A percentile compares a stretch with the other conserved stretches of the same genome.
phyloP scores from a whole-genome alignment of 1,284 basidiomycete genomes.

The Malassezia japonica region DNA sequence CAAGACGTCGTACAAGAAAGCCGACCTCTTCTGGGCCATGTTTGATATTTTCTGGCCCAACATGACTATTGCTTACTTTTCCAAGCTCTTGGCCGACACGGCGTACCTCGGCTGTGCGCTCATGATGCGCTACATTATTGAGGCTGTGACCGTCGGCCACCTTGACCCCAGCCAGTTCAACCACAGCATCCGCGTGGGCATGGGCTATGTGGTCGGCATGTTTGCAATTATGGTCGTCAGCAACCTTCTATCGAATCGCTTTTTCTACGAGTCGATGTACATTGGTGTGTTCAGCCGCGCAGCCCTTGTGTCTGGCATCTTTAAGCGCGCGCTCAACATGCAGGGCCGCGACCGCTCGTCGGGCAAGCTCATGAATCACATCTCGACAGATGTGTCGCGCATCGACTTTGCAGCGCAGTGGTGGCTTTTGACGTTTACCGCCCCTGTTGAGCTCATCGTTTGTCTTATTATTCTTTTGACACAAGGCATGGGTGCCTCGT shows the following conservation, averaged over 20 bases:
- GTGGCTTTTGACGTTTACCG: slow-evolving; percentile 65
- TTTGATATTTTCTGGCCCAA: slow-evolving; percentile 68
- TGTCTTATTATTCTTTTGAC: slow-evolving; percentile 59
- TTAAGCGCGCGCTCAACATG: slow-evolving; percentile 66
- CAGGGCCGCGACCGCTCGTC: slow-evolving; percentile 69
- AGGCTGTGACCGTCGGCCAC: slow-evolving; percentile 31
- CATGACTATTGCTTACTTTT: slow-evolving; percentile 37
- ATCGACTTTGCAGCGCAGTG: slow-evolving; percentile 81
- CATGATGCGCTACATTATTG: too few relatives aligned
- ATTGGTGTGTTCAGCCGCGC: slow-evolving; percentile 63
- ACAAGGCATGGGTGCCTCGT: slow-evolving; percentile 67
- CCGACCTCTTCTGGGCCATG: slow-evolving; percentile 65
- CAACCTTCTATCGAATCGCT: slow-evolving; percentile 56
- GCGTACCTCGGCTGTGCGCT: slow-evolving; percentile 37
- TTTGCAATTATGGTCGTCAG: slow-evolving; percentile 7
- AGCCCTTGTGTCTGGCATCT: slow-evolving; percentile 80
- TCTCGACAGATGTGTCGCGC: slow-evolving; percentile 79
- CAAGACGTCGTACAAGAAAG: slow-evolving; percentile 37
- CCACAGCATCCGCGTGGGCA: slow-evolving; percentile 23
- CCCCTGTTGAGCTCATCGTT: slow-evolving; percentile 52
- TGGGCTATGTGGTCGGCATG: slow-evolving; percentile 22
- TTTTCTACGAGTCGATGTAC: slow-evolving; percentile 57
- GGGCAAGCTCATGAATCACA: slow-evolving; percentile 80
- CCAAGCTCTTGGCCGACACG: slow-evolving; percentile 52
- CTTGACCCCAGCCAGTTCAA: slow-evolving; percentile 20